Base-by-base conservation (phyloP, 495 filamentous ascomycete species). In the Penicillium turbatum region DNA sequence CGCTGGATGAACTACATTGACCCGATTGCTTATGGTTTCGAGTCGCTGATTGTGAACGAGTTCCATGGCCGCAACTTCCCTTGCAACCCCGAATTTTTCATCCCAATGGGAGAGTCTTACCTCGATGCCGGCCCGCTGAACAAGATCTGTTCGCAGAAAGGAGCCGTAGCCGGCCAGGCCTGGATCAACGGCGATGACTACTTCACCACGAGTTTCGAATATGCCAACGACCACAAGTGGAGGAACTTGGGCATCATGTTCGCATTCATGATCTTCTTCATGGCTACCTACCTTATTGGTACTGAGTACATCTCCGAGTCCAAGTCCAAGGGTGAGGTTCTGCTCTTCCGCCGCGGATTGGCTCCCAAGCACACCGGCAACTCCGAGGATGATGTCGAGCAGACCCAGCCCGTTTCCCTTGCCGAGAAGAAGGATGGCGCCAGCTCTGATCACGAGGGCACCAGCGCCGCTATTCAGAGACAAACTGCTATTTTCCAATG, bases 401-500 rank as follows among this genome's bases (percentile, higher is more conserved):
- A 55, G 37, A 59, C 48, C 35, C 52, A 60, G 17, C 58, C 68
- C 13, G 67, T 69, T 0, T 55, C 56, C 43, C 55, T 60, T n/a
- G 56, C 64, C 7, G 67, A 72, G 50, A 74, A 76, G 62, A 72
- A 74, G 16, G 71, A 74, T 24, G 72, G 79, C 42, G 66, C 72
- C 2, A 68, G 79, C 45, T 68, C 72, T 3, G 66, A 51, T 38
- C 53, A 27, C 15, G 46, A 62, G 16, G 56, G 63, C 13, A 59
- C 45, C 12, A 70, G 73, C 38, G 69, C 72, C 36, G 62, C 43
- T 10, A 79, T 85, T 26, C 83, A 89, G 63, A 82, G 79, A 27
- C 72, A 77, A 53, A 72, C 68, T 12, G 85, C 86, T 44, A 82
- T 92, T 46, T 83, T 92, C 64, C 89, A 88, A n/a, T 92, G 86